Conservation (phyloP, 192 early-diverging fungal genomes). For the Chytriomyces sp. region DNA sequence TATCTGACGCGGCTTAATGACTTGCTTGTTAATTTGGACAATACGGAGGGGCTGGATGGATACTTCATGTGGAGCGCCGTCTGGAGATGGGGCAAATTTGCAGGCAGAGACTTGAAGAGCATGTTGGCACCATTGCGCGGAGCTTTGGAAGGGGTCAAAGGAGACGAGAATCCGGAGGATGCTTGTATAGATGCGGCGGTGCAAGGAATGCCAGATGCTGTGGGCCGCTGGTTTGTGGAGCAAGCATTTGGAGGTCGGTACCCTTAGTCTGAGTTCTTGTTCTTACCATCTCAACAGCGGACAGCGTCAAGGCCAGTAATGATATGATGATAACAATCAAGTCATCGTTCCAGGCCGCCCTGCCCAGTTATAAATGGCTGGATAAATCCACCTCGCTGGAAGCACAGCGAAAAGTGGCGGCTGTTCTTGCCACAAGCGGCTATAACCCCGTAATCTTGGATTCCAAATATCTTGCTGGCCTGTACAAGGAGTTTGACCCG, state of each 20-base stretch:
- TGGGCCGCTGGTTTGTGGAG: conserved; percentile 35
- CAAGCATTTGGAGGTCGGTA: conserved; percentile 30
- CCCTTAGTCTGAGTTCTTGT: not conserved
- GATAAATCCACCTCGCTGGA: conserved; percentile 13
- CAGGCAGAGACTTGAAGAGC: not conserved
- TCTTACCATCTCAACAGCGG: not conserved
- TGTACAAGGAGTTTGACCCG: not conserved
- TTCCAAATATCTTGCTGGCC: not conserved
- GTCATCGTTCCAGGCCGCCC: not conserved
- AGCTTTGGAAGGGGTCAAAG: not conserved
- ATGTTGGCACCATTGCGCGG: not conserved
- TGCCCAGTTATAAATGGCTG: conserved; percentile 20
- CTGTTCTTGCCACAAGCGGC: conserved; percentile 1
- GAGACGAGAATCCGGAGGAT: not conserved
- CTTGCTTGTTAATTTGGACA: not conserved
- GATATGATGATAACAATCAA: conserved; percentile 1
- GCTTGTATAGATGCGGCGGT: not conserved
- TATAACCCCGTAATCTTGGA: conserved; percentile 9
- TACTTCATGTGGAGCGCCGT: conserved; percentile 15
- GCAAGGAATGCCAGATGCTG: conserved; percentile 30
- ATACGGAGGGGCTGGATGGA: conserved; percentile 17
- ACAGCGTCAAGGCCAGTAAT: not conserved
- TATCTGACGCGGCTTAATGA: not conserved
- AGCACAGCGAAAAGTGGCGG: conserved; percentile 20
- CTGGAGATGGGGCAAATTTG: conserved; percentile 24